Conservation (phyloP, 495 filamentous ascomycete species). For the Chaetomium tenue region DNA sequence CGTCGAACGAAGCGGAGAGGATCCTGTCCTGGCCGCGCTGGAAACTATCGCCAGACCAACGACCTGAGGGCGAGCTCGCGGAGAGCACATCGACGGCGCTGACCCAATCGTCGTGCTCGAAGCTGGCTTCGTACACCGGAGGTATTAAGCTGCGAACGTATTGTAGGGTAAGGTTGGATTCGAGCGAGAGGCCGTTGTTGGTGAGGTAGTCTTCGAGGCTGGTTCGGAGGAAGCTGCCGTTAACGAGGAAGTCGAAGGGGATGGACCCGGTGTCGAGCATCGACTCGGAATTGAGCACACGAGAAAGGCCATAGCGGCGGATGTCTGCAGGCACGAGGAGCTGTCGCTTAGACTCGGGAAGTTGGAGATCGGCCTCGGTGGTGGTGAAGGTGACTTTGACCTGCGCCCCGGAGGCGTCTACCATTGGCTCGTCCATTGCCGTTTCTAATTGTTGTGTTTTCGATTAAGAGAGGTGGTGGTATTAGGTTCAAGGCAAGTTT, state of each 20-base stretch:
- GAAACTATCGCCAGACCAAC: slow-evolving; percentile 50
- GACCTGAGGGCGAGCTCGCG: slow-evolving; percentile 57
- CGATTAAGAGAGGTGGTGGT: neutral
- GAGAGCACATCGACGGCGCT: slow-evolving; percentile 86
- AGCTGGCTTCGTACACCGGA: slow-evolving; percentile 78
- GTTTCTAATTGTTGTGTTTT: neutral
- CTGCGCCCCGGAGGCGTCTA: slow-evolving; percentile 33
- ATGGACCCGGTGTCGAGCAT: slow-evolving; percentile 80
- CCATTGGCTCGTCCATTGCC: slow-evolving; percentile 33
- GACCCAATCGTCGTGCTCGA: slow-evolving; percentile 97
- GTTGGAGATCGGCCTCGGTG: slow-evolving; percentile 54
- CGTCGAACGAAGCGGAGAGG: slow-evolving; percentile 87
- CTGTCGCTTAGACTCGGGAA: slow-evolving; percentile 54
- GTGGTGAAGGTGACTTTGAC: slow-evolving; percentile 60
- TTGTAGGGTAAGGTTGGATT: slow-evolving; percentile 82
- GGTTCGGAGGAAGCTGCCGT: slow-evolving; percentile 83
- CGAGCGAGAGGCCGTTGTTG: slow-evolving; percentile 78
- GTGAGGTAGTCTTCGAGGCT: slow-evolving; percentile 87
- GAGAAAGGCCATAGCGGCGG: slow-evolving; percentile 85
- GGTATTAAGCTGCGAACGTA: slow-evolving; percentile 90
- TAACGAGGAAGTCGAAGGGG: slow-evolving; percentile 93
- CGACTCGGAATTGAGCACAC: slow-evolving; percentile 79
- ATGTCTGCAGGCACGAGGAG: slow-evolving; percentile 65
- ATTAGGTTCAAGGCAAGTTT: neutral
- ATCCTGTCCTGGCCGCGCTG: slow-evolving; percentile 57